Evolutionary conservation across 192 early-diverging fungal species (phyloP).

Genomic region (Coemansia furcata): DNA sequence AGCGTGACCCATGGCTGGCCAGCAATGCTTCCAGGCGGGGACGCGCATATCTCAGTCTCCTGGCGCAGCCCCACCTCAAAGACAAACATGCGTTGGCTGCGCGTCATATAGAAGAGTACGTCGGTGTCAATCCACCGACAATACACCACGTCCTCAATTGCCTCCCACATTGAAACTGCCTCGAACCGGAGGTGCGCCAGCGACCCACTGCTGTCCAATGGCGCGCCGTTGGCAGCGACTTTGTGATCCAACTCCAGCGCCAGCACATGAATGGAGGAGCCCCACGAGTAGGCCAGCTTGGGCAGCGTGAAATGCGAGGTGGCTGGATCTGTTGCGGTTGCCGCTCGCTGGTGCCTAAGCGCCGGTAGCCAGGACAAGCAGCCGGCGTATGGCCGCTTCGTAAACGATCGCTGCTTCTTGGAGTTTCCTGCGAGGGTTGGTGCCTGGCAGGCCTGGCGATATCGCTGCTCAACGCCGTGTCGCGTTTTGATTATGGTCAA

Average conservation of each 20-base stretch:
- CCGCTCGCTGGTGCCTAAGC: constrained; percentile 15
- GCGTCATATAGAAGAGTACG: constrained; percentile 40
- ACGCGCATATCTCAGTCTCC: constrained; percentile 33
- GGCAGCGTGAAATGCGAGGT: constrained; percentile 18
- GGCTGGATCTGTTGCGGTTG: constrained; percentile 29
- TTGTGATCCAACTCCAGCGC: constrained; percentile 23
- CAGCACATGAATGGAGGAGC: constrained; percentile 18
- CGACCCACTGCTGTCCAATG: constrained; percentile 9
- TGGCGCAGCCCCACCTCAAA: constrained; percentile 30
- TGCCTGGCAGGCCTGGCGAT: constrained; percentile 17
- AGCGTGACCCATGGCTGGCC: constrained; percentile 48
- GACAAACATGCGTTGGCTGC: constrained; percentile 49
- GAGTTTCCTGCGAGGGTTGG: not conserved
- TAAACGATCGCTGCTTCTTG: constrained; percentile 21
- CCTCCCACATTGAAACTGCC: constrained; percentile 24
- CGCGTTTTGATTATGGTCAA: constrained; percentile 28
- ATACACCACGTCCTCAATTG: constrained; percentile 41
- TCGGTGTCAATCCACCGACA: constrained; percentile 49
- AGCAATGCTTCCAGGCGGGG: constrained; percentile 35
- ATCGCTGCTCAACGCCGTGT: constrained; percentile 34
- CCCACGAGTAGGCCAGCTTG: constrained; percentile 41
- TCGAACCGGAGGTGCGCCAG: constrained; percentile 25
- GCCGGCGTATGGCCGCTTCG: constrained; percentile 42
- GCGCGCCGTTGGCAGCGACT: constrained; percentile 31
- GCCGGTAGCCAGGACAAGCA: constrained; percentile 47